These are phyloP conservation scores for Penicillium sp. DNA, from an alignment of 2,329 filamentous ascomycete species.

Conservation along the genomic window DNA sequence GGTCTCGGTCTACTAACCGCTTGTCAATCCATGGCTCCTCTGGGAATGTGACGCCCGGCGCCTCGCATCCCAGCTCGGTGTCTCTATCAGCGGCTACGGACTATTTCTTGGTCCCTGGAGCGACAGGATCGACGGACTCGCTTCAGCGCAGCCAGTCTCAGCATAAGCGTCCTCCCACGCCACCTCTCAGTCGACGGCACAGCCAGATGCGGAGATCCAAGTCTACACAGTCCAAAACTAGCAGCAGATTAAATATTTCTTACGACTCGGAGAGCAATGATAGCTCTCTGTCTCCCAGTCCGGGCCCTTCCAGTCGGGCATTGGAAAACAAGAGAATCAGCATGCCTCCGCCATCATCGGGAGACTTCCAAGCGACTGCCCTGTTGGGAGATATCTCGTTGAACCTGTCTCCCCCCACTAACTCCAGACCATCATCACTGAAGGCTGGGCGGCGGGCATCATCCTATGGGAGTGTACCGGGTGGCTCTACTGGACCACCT, in stretches of 20 bases:
- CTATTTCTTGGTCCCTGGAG: conserved; percentile 31
- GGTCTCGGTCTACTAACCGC: conserved; percentile 28
- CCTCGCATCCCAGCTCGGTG: conserved; percentile 36
- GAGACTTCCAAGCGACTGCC: conserved; percentile 10
- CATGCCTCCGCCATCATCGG: conserved; percentile 21
- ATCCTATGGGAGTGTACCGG: conserved; percentile 24
- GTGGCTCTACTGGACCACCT: conserved; percentile 36
- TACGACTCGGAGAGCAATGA: conserved; percentile 48
- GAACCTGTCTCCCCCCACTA: conserved; percentile 20
- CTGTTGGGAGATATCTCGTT: conserved; percentile 4
- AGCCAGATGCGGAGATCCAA: conserved; percentile 46
- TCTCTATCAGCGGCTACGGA: conserved; percentile 53
- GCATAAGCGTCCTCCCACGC: conserved; percentile 48
- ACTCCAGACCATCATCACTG: conserved; percentile 22
- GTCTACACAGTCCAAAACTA: conserved; percentile 35
- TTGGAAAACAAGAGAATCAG: conserved; percentile 21
- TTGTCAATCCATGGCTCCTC: conserved; percentile 28
- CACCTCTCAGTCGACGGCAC: conserved; percentile 50
- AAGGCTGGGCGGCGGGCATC: conserved; percentile 33
- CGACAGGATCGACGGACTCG: conserved; percentile 21
- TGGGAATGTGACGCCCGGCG: conserved; percentile 22
- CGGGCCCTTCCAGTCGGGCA: conserved; percentile 25
- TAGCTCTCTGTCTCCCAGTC: conserved; percentile 30
- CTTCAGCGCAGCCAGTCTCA: conserved; percentile 36
- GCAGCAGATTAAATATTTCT: conserved; percentile 38